These are phyloP conservation scores for Metarhizium robertsii DNA, from an alignment of 2,329 filamentous ascomycete genomes.

Conservation along the genomic window DNA sequence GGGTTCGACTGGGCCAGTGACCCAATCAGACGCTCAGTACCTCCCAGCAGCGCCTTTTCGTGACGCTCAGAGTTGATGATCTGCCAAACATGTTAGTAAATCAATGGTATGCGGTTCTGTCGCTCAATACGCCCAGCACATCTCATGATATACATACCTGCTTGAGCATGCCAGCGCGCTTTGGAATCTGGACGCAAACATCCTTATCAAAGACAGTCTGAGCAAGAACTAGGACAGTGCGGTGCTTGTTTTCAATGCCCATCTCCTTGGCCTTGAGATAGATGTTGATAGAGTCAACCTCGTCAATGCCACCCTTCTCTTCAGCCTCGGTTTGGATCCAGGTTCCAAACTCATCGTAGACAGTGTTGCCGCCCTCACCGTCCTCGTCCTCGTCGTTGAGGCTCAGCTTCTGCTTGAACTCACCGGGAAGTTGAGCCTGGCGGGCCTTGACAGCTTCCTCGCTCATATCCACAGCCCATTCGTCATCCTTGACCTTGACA, in stretches of 20 bases:
- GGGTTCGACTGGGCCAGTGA: slow-evolving; percentile 64
- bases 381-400: slow-evolving; percentile 77
- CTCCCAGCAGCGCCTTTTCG: slow-evolving; percentile 90
- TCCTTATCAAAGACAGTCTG: slow-evolving; percentile 91
- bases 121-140: too few species aligned
- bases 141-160: slow-evolving; percentile 44
- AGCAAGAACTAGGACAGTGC: slow-evolving; percentile 81
- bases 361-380: slow-evolving; percentile 64
- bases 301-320: slow-evolving; percentile 63
- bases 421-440: slow-evolving; percentile 83
- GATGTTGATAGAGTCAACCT: slow-evolving; percentile 81
- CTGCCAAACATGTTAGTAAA: slow-evolving; percentile 3
- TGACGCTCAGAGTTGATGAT: slow-evolving; percentile 78
- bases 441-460: slow-evolving; percentile 92
- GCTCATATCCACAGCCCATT: slow-evolving; percentile 96
- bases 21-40: slow-evolving; percentile 84
- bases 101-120: not conserved
- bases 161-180: slow-evolving; percentile 79
- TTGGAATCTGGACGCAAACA: slow-evolving; percentile 77
- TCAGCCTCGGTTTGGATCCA: slow-evolving; percentile 76
- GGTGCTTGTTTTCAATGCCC: slow-evolving; percentile 90
- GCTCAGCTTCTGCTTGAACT: slow-evolving; percentile 87
- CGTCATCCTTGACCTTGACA: slow-evolving; percentile 66
- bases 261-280: slow-evolving; percentile 96
- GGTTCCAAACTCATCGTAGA: slow-evolving; percentile 84